Base-by-base conservation (phyloP, 805 yeast species). In the Osmozyma mogii region DNA sequence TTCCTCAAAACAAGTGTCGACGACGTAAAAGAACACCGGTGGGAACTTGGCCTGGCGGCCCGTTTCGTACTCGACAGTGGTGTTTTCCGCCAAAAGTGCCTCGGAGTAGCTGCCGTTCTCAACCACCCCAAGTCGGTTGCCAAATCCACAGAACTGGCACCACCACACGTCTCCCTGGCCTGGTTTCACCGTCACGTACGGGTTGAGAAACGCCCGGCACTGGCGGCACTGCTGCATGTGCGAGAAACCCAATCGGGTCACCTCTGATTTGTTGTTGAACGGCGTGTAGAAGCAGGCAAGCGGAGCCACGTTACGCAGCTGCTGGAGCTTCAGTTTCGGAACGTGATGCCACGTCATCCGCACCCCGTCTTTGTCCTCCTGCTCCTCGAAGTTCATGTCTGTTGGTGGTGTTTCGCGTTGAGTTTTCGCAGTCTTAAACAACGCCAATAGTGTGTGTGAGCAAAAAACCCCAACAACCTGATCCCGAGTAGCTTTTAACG, bases 331-430 rank as follows among this genome's bases (percentile, higher is more conserved):
- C n/a, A 73, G 59, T 24, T 66, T 57, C 5, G 83, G 82, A 9
- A 77, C 52, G 7, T 61, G 57, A 48, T 78, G 80, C 87, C 92
- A 83, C 5, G 88, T 67, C 50, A 78, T 67, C 44, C 92, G 70
- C 23, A 80, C 71, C 27, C 92, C 92, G 42, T 81, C 80, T 30
- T 56, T 50, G 49, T 83, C 92, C 50, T 83, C 94, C 41, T 68
- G 56, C 11, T 60, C 60, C 44, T 72, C 77, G 41, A 72, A 70
- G 40, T 56, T 56, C 68, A 62, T 62, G n/a, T 21, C n/a, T n/a
- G n/a, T n/a, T n/a, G n/a, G n/a, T n/a, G n/a, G n/a, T n/a, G n/a
- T n/a, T n/a, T n/a, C n/a, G n/a, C n/a, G n/a, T n/a, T n/a, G n/a
- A n/a, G n/a, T n/a, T n/a, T n/a, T n/a, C n/a, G n/a, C n/a, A n/a